phyloP scores from a whole-genome alignment of 1,284 basidiomycete genomes.

The Bothia castanella region DNA sequence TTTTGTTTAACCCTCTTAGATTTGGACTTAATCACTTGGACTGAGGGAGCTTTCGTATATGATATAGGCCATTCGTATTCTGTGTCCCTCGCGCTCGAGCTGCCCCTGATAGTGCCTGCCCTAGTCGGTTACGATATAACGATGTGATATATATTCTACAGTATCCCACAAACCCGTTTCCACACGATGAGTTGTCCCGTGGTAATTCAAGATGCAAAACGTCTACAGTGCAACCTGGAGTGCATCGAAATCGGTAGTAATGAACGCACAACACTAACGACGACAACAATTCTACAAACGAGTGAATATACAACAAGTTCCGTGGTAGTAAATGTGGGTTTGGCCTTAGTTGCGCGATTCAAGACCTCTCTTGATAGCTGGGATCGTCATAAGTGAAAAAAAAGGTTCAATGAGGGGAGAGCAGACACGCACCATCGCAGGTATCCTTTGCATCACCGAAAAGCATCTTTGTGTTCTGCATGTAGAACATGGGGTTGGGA shows the following conservation, averaged over 20 bases:
- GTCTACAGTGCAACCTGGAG: not conserved
- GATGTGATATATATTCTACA: constrained; percentile 31
- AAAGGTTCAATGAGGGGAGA: not conserved
- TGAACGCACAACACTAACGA: not conserved
- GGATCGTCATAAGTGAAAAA: constrained; percentile 12
- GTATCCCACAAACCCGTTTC: constrained; percentile 17
- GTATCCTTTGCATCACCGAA: constrained; percentile 86
- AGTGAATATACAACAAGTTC: constrained; percentile 24
- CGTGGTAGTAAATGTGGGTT: constrained; percentile 1
- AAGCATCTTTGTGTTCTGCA: constrained; percentile 82
- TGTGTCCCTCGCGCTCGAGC: constrained; percentile 7
- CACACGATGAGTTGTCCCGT: not conserved
- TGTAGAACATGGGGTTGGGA: constrained; percentile 87
- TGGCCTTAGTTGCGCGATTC: constrained; percentile 36
- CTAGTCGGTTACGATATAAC: constrained; percentile 26
- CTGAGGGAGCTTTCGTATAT: constrained; percentile 20
- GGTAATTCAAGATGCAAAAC: constrained; percentile 7
- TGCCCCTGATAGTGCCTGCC: constrained; percentile 14
- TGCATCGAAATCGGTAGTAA: not conserved
- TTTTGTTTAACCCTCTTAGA: constrained; percentile 22
- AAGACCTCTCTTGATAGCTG: constrained; percentile 57
- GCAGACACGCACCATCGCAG: constrained; percentile 63
- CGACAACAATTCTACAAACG: constrained; percentile 15
- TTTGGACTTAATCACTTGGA: constrained; percentile 28
- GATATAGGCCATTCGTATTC: constrained; percentile 22